Evolutionary conservation across 306 rosid species (phyloP), one percentile per base, ranked within the genome.

Genomic region (Acacia confusa): DNA sequence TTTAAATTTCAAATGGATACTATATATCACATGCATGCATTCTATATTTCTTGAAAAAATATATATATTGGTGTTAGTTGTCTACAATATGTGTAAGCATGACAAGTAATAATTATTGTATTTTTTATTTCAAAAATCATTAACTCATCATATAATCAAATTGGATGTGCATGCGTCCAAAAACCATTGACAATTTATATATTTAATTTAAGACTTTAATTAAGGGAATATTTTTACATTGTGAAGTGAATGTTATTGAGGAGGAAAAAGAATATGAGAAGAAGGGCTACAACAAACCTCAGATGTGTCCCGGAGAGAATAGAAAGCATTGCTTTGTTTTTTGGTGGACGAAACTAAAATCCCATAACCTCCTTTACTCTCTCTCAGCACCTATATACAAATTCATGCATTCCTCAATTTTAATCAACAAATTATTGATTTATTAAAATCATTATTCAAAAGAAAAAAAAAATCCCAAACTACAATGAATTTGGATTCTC

Each of bases 311-410:
- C 76, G 87, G 11, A 91, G 91, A 74, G 95, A 91, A 72, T 86
- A 89, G 38, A 77, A 86, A 27, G 92, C 95, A n/a, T 84, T 81
- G 76, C 90, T 87, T 84, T 89, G 88, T 77, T 91, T 91, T 9
- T 88, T 89, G 7, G 70, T 44, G 0, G 89, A 43, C 48, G 92
- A 89, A 17, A 91, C 95, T 68, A 89, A 50, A 74, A 91, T 89
- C 70, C 95, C 95, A 84, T 68, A 91, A 5, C 95, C 95, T 57
- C 74, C 82, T 27, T 75, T 78, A 19, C 79, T 81, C 76, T 86
- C 85, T 74, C 73, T 82, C 76, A 91, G 80, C 32, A 89, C 86
- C 95, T 91, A 20, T 22, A 25, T 14, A 1, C 17, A 64, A 43
- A 77, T 75, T 3, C 6, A 44, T 38, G 9, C 5, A 61, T 43